Evolutionary conservation across 2,329 filamentous ascomycete species (phyloP).

Genomic region (Hirsutella minnesotensis): DNA sequence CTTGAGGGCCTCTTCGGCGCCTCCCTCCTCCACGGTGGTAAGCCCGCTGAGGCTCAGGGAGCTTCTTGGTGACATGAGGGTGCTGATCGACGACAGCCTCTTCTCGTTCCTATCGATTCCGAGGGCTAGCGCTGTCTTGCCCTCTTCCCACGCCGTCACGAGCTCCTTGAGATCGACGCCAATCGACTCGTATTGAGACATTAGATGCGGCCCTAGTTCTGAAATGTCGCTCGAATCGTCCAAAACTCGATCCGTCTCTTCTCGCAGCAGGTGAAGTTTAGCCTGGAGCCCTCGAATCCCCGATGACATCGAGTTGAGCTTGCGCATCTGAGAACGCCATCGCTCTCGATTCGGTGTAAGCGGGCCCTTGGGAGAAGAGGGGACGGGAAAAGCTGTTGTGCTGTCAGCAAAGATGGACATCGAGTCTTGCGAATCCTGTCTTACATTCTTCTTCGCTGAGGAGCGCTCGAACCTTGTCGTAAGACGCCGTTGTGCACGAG

Average conservation of each 20-base stretch:
- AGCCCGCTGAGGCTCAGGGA: conserved; percentile 61
- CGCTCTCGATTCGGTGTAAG: conserved; percentile 68
- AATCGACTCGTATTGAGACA: conserved; percentile 90
- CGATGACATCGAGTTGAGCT: conserved; percentile 77
- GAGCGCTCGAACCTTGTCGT: conserved; percentile 54
- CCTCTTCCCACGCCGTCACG: conserved; percentile 77
- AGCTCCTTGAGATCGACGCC: conserved; percentile 74
- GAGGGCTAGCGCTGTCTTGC: conserved; percentile 68
- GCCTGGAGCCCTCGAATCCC: conserved; percentile 87
- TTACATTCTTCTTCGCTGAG: conserved; percentile 71
- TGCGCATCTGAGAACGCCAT: conserved; percentile 75
- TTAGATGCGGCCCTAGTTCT: conserved; percentile 66
- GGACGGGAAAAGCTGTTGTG: conserved; percentile 35
- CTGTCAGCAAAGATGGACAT: too few relatives aligned
- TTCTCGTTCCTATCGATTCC: conserved; percentile 75
- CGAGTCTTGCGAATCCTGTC: conserved; percentile 12
- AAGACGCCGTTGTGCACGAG: conserved; percentile 46
- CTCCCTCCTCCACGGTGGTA: conserved; percentile 45
- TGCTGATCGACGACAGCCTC: conserved; percentile 51
- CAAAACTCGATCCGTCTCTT: conserved; percentile 72
- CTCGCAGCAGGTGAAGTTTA: conserved; percentile 82
- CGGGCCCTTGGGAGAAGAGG: conserved; percentile 45
- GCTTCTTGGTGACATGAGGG: conserved; percentile 43
- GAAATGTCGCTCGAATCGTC: conserved; percentile 62
- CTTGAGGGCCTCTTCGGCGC: conserved; percentile 53